Evolutionary conservation across 2,329 filamentous ascomycete genomes (phyloP).

Genomic region (Fusarium armeniacum): DNA sequence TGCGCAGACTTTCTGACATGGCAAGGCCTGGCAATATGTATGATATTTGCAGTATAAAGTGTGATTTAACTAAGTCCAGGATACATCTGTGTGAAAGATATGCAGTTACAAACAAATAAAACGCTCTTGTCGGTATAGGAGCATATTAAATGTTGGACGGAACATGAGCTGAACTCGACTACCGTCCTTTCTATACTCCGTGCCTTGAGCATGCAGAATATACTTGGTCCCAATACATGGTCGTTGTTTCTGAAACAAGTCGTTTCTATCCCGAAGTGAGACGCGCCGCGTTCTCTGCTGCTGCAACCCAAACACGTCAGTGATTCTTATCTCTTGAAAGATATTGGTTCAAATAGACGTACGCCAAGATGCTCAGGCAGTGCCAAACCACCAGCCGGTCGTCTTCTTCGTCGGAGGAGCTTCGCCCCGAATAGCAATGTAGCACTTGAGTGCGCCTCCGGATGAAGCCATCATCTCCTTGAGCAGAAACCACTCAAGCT

Average conservation of each 20-base stretch:
- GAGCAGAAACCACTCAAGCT: constrained; percentile 49
- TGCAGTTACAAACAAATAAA: background rate
- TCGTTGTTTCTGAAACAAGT: background rate
- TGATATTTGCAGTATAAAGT: background rate
- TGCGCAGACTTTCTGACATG: background rate
- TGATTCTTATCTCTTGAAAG: background rate
- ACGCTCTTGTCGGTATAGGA: background rate
- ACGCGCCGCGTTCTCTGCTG: background rate
- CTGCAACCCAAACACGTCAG: background rate
- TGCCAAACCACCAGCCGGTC: constrained; percentile 41
- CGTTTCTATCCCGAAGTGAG: background rate
- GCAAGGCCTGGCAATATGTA: background rate
- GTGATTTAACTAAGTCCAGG: background rate
- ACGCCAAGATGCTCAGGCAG: constrained; percentile 12
- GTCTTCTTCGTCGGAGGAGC: constrained; percentile 15
- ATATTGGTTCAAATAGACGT: background rate
- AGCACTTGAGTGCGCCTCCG: constrained; percentile 46
- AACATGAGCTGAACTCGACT: background rate
- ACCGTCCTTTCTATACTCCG: background rate
- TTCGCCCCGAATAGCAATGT: constrained; percentile 46
- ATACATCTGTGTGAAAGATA: background rate
- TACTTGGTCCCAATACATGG: constrained; percentile 13
- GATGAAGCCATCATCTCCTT: constrained; percentile 50
- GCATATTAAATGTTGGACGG: background rate
- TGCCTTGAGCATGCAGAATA: constrained; percentile 9